Percentiles rank a stretch among this genome's conserved stretches.
Evolutionary conservation across 2,329 filamentous ascomycete species (phyloP).

Genomic region (Sporothrix brasiliensis): DNA sequence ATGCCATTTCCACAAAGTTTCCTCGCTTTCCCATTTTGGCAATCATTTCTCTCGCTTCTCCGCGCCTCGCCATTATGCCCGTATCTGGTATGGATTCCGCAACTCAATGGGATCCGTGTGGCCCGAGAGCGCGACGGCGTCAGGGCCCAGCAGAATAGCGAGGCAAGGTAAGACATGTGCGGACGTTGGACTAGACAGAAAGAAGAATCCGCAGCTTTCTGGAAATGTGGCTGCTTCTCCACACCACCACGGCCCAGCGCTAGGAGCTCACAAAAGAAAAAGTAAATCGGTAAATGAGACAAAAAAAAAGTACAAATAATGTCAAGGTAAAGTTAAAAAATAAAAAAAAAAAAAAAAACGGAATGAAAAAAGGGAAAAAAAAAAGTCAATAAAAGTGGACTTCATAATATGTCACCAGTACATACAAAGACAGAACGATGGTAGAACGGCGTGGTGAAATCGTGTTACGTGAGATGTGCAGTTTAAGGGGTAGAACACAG

Average conservation of each 20-base stretch:
- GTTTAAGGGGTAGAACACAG: neutral
- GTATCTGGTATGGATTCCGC: slow-evolving; percentile 9
- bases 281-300: neutral
- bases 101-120: neutral
- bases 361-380: no score
- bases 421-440: neutral
- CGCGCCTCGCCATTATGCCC: slow-evolving; percentile 10
- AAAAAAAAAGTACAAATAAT: no score
- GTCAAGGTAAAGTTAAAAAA: no score
- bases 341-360: no score
- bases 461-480: slow-evolving; percentile 12
- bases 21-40: neutral
- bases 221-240: slow-evolving; percentile 7
- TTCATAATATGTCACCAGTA: no score
- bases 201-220: slow-evolving; percentile 6
- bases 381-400: no score
- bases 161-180: neutral
- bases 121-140: neutral
- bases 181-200: neutral
- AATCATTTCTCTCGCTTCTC: neutral
- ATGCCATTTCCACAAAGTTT: slow-evolving; percentile 11
- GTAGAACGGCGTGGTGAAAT: neutral
- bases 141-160: neutral
- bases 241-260: neutral
- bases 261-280: neutral